Evolutionary conservation across 345 rosid species (phyloP).

Genomic region (Melastoma malabathricum): DNA sequence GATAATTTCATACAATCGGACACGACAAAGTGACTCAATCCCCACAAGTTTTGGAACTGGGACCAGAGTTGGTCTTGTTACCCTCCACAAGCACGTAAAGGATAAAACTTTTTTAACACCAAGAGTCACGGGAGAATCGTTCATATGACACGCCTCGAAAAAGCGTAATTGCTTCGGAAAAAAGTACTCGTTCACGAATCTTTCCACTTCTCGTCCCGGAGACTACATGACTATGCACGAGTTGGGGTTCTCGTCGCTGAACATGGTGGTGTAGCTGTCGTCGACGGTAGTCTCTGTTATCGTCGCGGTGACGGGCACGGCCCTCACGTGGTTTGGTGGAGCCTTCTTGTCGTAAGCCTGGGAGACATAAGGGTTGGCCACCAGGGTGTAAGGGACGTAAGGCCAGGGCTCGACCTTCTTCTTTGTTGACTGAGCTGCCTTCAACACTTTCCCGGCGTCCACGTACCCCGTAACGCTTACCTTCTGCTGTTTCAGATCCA

Average conservation of each 20-base stretch:
- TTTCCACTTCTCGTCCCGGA: neutral
- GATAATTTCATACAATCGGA: too few species aligned
- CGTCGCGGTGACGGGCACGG: slow-evolving; percentile 32
- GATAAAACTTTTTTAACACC: too few species aligned
- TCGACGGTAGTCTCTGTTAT: slow-evolving; percentile 48
- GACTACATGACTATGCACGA: slow-evolving; percentile 64
- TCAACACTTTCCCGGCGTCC: slow-evolving; percentile 49
- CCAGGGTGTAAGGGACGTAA: slow-evolving; percentile 62
- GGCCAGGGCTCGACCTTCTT: slow-evolving; percentile 95
- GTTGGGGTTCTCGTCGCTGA: slow-evolving; percentile 77
- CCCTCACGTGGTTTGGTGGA: slow-evolving; percentile 62
- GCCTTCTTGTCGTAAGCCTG: slow-evolving; percentile 93
- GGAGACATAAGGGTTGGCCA: slow-evolving; percentile 56
- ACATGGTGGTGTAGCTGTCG: slow-evolving; percentile 43
- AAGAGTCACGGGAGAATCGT: too few species aligned
- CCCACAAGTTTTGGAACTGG: too few species aligned
- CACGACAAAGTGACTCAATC: too few species aligned
- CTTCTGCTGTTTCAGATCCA: slow-evolving; percentile 75
- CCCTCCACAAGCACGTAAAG: too few species aligned
- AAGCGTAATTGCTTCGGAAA: too few species aligned
- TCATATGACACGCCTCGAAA: too few species aligned
- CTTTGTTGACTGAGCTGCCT: slow-evolving; percentile 66
- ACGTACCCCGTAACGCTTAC: slow-evolving; percentile 56
- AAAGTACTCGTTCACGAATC: too few species aligned
- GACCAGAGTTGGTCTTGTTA: too few species aligned